Evolutionary conservation across 805 yeast genomes (phyloP), one percentile per base, ranked within the genome.

Genomic region (Candida michaelii): DNA sequence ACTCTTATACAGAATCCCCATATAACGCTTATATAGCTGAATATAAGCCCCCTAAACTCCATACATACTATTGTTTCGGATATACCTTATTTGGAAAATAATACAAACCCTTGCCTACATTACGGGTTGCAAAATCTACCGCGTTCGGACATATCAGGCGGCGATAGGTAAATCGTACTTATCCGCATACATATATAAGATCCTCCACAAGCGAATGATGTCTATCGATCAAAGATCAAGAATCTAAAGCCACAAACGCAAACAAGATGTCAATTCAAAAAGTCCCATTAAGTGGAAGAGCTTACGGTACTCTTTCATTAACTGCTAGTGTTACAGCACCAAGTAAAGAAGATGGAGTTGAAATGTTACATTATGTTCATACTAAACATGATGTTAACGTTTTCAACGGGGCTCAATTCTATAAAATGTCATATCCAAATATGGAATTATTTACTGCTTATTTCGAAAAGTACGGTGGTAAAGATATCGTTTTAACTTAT

Each of bases 231-330:
- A 25, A 25, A 4, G 13, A 9, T n/a, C 29, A 25, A 25, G 13
- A 25, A 12, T 7, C 29, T 7, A 25, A 11, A 25, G 13, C 5
- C 7, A 25, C 5, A 4, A 11, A 25, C 5, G 5, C 6, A 25
- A n/a, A 4, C 12, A 12, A 25, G 11, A 30, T 30, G 33, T 30
- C 33, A 30, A 16, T 30, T 27, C 32, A 38, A 18, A 30, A 30
- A 29, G 30, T 40, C 15, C 16, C 39, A 6, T 37, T 42, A 21
- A n/a, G 39, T 4, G 17, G 17, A n/a, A 30, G 24, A 39, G 95
- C 95, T 33, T 80, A 76, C 51, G 96, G 97, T 32, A 73, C 88
- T 48, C 86, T 89, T 96, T 77, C 83, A 42, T 70, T 86, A 58
- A 85, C 96, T 1, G 72, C 74, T 30, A 76, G 82, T 0, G 58